Evolutionary conservation across 208 protist species (phyloP).

Genomic region (Phytomonas sp.): DNA sequence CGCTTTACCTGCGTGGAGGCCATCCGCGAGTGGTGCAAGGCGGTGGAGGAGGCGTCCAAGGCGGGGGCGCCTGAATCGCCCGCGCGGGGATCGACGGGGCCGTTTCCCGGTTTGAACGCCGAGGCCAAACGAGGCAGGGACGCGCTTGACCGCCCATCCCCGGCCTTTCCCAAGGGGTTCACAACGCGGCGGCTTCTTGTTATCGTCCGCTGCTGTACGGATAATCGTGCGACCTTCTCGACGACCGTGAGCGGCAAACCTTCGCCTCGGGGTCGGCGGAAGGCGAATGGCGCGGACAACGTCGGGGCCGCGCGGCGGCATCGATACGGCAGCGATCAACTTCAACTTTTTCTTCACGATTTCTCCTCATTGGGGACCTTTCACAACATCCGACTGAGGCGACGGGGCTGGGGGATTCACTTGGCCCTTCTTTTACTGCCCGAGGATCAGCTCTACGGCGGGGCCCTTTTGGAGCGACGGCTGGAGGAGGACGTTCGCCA

Average conservation of each 20-base stretch:
- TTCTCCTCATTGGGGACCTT: constrained; percentile 32
- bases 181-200: constrained; percentile 26
- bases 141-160: neutral
- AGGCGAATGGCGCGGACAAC: neutral
- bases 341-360: constrained; percentile 52
- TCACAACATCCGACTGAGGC: constrained; percentile 28
- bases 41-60: constrained; percentile 23
- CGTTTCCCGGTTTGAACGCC: neutral
- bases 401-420: constrained; percentile 12
- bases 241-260: neutral
- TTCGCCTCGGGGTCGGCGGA: neutral
- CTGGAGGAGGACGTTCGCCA: constrained; percentile 30
- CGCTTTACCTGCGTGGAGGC: constrained; percentile 40
- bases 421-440: constrained; percentile 66
- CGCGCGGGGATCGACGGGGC: neutral
- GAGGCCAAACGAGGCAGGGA: neutral
- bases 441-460: constrained; percentile 54
- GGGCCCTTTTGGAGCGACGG: constrained; percentile 32
- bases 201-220: constrained; percentile 45
- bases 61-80: neutral
- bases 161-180: neutral
- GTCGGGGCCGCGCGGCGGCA: constrained; percentile 15
- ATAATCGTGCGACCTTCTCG: constrained; percentile 23
- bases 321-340: constrained; percentile 25
- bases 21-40: constrained; percentile 31